Percentiles rank a stretch among this genome's conserved stretches.
Conservation (phyloP, 1,139 yeast species). For the Candida labiduridarum region DNA sequence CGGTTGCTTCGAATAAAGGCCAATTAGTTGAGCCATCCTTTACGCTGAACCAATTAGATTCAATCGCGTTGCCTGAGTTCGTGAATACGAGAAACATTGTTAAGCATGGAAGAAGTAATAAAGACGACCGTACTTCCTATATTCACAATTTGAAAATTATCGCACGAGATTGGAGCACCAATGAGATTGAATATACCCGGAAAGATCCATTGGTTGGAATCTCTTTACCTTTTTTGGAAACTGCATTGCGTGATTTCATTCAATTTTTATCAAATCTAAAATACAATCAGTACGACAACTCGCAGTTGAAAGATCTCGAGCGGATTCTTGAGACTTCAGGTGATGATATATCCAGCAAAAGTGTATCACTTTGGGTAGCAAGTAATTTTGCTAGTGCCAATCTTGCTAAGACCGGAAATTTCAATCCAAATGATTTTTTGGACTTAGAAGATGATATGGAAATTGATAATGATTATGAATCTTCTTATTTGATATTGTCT, state of each 20-base stretch:
- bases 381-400: constrained; percentile 18
- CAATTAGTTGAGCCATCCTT: neutral
- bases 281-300: neutral
- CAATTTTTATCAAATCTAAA: constrained; percentile 16
- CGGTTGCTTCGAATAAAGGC: neutral
- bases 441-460: constrained; percentile 18
- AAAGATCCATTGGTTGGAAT: constrained; percentile 8
- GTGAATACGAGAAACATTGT: constrained; percentile 36
- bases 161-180: constrained; percentile 14
- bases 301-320: constrained; percentile 17
- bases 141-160: constrained; percentile 12
- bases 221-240: constrained; percentile 20
- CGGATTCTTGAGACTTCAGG: constrained; percentile 14
- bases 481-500: constrained; percentile 24
- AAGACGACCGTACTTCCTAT: constrained; percentile 1
- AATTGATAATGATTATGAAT: constrained; percentile 17
- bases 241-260: constrained; percentile 17
- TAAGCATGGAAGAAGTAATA: constrained; percentile 9
- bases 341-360: constrained; percentile 13
- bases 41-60: constrained; percentile 31
- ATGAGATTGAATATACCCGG: neutral
- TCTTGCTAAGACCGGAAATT: constrained; percentile 15
- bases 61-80: constrained; percentile 42
- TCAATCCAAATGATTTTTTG: constrained; percentile 29
- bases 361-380: constrained; percentile 36